Evolutionary conservation across 2,329 filamentous ascomycete species (phyloP).

Genomic region (Xylaria sp.): DNA sequence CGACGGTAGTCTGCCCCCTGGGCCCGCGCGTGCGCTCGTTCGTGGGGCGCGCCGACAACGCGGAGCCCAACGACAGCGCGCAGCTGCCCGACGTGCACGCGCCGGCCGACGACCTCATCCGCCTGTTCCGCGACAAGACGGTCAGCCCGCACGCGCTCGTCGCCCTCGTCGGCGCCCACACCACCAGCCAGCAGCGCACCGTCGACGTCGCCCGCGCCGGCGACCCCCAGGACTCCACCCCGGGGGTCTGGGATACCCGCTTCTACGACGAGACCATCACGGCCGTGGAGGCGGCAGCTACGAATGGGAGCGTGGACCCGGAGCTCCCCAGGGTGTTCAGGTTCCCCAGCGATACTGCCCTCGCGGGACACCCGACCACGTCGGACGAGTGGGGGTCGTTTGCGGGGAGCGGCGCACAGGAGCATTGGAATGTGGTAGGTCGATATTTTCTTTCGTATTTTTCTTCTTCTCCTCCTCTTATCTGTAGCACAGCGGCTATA

Average conservation of each 20-base stretch:
- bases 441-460: not conserved
- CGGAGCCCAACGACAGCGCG: slow-evolving; percentile 41
- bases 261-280: slow-evolving; percentile 54
- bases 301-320: no score
- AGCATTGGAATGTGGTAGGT: slow-evolving; percentile 46
- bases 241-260: slow-evolving; percentile 55
- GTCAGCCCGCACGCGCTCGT: slow-evolving; percentile 54
- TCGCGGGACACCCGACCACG: slow-evolving; percentile 43
- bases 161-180: slow-evolving; percentile 59
- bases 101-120: slow-evolving; percentile 51
- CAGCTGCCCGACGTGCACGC: slow-evolving; percentile 48
- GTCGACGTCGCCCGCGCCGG: slow-evolving; percentile 44
- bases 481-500: no score
- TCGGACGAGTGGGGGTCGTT: slow-evolving; percentile 43
- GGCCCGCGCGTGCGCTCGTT: slow-evolving; percentile 53
- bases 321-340: slow-evolving; percentile 39
- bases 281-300: no score
- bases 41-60: slow-evolving; percentile 53
- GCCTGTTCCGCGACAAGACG: slow-evolving; percentile 56
- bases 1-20: slow-evolving; percentile 49
- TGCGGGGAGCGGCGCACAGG: slow-evolving; percentile 38
- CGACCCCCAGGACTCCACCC: slow-evolving; percentile 54
- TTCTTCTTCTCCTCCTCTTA: no score
- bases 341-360: slow-evolving; percentile 46
- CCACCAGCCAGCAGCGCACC: slow-evolving; percentile 52